Base-by-base conservation (phyloP, 108 stramenopile species). In the Pseudonitzschia multistriata region DNA sequence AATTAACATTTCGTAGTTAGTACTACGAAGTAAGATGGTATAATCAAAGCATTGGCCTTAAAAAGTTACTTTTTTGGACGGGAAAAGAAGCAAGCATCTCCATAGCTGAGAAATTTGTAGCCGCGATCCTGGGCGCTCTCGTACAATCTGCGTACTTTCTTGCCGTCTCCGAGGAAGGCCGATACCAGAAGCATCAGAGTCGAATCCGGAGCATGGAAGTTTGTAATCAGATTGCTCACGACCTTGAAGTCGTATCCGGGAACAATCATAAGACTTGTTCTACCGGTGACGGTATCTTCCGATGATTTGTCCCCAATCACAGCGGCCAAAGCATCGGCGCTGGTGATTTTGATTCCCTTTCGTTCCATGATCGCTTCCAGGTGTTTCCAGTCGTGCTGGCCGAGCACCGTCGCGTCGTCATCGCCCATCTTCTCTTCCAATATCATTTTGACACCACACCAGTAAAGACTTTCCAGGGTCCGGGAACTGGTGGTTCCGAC, bases 201-300 rank as follows among this genome's bases (percentile, higher is more conserved):
- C n/a, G 79, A 80, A 68, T 82, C 81, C 7, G 84, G 84, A 19
- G 81, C 81, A 65, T 85, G 84, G 59, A 85, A 85, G 69, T 85
- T 85, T 24, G 84, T 85, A 14, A 85, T 62, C 62, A 85, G 49
- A 28, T 74, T 35, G 54, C 82, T 81, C 11, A 78, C 76, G 27
- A 80, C 76, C 39, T 67, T 68, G 73, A 85, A 85, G 8, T 72
- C 70, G 53, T 85, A 85, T 11, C 66, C 66, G 53, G 59, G 50
- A 24, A 66, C 57, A 55, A 82, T 79, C 78, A 81, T 79, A 24
- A 85, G 54, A 34, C 54, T 55, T 19, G 84, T 85, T 49, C 52
- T 37, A 24, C 84, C 84, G 31, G 17, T 29, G 13, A 85, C 34
- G 11, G 36, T 33, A 15, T 75, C 78, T 42, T 64, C 60, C 29